Evolutionary conservation across 2,329 filamentous ascomycete genomes (phyloP).

Genomic region (Talaromyces atroroseus): DNA sequence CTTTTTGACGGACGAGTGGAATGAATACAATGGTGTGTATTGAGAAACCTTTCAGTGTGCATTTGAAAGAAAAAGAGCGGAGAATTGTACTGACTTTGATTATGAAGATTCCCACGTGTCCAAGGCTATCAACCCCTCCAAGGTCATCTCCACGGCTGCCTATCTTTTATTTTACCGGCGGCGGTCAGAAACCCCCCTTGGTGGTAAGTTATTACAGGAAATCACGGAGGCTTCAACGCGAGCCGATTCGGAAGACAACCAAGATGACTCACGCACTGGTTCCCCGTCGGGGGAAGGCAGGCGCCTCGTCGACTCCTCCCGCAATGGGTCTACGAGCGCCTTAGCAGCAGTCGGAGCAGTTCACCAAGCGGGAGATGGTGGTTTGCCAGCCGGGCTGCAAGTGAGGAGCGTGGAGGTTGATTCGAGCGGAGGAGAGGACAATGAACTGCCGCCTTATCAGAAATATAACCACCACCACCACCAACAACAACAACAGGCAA

Average conservation of each 20-base stretch:
- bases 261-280: conserved; percentile 37
- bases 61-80: no score
- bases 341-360: conserved; percentile 70
- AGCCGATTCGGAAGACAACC: conserved; percentile 43
- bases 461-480: no score
- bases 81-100: conserved; percentile 39
- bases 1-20: conserved; percentile 84
- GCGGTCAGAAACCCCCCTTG: conserved; percentile 69
- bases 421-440: conserved; percentile 19
- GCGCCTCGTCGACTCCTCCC: conserved; percentile 84
- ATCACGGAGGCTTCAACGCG: conserved; percentile 61
- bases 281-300: conserved; percentile 71
- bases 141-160: conserved; percentile 68
- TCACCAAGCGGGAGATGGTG: conserved; percentile 61
- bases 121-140: conserved; percentile 53
- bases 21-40: conserved; percentile 85
- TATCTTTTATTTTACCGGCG: conserved; percentile 96
- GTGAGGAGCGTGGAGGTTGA: conserved; percentile 27
- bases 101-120: conserved; percentile 67
- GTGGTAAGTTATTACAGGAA: conserved; percentile 67
- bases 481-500: conserved; percentile 25
- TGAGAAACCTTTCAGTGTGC: not conserved
- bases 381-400: conserved; percentile 44
- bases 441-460: conserved; percentile 28
- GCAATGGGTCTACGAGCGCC: conserved; percentile 86